A percentile compares a stretch with the other conserved stretches of the same genome.
Evolutionary conservation across 139 green algal species (phyloP).

Genomic region (Trebouxia sp.): DNA sequence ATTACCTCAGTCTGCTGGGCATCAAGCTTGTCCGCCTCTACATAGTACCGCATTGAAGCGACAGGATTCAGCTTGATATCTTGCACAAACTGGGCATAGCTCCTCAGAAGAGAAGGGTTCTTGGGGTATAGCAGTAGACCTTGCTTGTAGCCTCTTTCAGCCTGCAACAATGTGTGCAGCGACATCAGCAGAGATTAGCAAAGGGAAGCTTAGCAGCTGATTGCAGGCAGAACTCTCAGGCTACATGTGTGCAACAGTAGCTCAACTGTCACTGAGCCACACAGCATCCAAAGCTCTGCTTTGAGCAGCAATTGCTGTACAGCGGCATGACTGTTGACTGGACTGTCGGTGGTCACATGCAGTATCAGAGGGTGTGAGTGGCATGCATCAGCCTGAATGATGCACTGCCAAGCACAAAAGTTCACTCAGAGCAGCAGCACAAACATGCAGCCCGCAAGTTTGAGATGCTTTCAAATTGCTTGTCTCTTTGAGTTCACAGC

Average conservation of each 20-base stretch:
- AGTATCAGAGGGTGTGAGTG: too few species aligned
- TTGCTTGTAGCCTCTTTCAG: constrained; percentile 12
- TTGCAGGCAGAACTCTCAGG: too few species aligned
- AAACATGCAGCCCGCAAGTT: too few species aligned
- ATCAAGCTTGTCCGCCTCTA: constrained; percentile 26
- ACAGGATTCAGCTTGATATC: constrained; percentile 17
- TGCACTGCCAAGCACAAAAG: too few species aligned
- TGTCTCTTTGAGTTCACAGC: too few species aligned
- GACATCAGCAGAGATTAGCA: not conserved
- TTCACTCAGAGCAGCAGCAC: too few species aligned
- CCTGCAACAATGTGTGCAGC: not conserved
- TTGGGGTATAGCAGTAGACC: constrained; percentile 16
- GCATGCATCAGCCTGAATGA: too few species aligned
- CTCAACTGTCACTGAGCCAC: not conserved
- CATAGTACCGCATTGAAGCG: constrained; percentile 14
- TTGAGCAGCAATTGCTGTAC: not conserved
- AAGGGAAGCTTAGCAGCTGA: not conserved
- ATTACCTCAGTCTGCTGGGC: constrained; percentile 24
- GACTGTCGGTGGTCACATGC: too few species aligned
- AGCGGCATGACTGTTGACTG: too few species aligned
- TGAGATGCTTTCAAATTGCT: too few species aligned
- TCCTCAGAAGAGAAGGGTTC: constrained; percentile 4
- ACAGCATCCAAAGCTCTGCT: not conserved
- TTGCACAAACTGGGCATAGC: constrained; percentile 22
- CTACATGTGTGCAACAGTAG: not conserved